These are phyloP conservation scores for Lactifluus volemus DNA, from an alignment of 768 basidiomycete genomes.

Conservation along the genomic window DNA sequence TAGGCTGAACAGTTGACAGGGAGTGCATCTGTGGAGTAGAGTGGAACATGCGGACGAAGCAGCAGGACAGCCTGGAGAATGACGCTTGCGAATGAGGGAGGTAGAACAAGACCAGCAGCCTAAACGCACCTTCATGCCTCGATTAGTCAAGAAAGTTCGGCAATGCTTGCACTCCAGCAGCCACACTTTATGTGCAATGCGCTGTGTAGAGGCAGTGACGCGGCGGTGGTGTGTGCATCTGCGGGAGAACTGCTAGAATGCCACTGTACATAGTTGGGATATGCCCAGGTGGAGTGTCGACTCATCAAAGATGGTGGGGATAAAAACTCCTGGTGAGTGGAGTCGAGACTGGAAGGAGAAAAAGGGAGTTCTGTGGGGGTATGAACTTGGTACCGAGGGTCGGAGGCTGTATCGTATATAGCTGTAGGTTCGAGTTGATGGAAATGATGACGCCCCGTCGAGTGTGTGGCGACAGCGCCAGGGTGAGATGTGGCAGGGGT, in stretches of 20 bases:
- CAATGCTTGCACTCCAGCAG: conserved; percentile 72
- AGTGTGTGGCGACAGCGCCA: neutral
- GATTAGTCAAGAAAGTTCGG: conserved; percentile 66
- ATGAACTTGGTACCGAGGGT: neutral
- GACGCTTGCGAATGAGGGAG: neutral
- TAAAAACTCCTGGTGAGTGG: neutral
- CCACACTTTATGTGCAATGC: conserved; percentile 66
- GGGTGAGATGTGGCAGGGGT: neutral
- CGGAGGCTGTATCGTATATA: conserved; percentile 3
- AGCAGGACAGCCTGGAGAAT: conserved; percentile 65
- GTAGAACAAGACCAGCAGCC: neutral
- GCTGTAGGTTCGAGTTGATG: conserved; percentile 6
- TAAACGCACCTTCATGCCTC: conserved; percentile 66
- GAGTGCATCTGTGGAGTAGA: conserved; percentile 76
- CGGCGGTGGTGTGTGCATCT: neutral
- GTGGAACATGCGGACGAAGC: conserved; percentile 67
- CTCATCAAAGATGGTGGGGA: conserved; percentile 5
- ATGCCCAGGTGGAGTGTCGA: neutral
- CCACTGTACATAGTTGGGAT: conserved; percentile 9
- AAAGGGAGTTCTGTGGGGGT: neutral
- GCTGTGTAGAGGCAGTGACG: conserved; percentile 32
- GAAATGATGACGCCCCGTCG: conserved; percentile 1
- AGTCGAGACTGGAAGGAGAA: neutral
- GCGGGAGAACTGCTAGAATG: neutral
- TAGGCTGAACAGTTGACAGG: conserved; percentile 71